A percentile compares a stretch with the other conserved stretches of the same genome.
Conservation (phyloP, 768 basidiomycete species). For the Galerina sulciceps region DNA sequence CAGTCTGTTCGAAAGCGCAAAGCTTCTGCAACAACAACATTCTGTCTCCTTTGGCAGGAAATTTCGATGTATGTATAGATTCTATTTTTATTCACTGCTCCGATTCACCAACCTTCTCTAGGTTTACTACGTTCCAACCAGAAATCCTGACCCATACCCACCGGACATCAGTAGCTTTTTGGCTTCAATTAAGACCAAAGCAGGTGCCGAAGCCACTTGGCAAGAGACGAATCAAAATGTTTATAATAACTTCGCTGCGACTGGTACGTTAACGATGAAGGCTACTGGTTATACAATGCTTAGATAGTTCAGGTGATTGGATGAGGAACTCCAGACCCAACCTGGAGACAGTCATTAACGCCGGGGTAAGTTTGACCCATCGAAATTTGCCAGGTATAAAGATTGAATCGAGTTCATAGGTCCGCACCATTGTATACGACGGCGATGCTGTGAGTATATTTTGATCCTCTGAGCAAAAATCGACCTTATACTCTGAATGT, state of each 20-base stretch:
- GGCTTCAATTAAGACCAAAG: conserved; percentile 32
- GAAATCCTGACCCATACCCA: conserved; percentile 52
- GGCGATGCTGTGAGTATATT: conserved; percentile 54
- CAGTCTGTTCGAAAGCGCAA: conserved; percentile 61
- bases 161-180: conserved; percentile 39
- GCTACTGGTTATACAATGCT: neutral
- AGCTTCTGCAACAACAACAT: conserved; percentile 62
- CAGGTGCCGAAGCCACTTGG: conserved; percentile 51
- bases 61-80: conserved; percentile 52
- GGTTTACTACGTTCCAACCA: conserved; percentile 51
- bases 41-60: conserved; percentile 54
- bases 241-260: conserved; percentile 48
- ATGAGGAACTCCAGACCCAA: conserved; percentile 53
- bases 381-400: neutral
- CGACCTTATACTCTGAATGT: neutral
- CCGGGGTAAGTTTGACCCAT: conserved; percentile 41
- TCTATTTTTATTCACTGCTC: neutral
- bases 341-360: conserved; percentile 61
- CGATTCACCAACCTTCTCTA: neutral
- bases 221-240: conserved; percentile 41
- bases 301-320: conserved; percentile 50
- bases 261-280: conserved; percentile 31
- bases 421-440: conserved; percentile 54
- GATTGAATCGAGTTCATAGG: conserved; percentile 18
- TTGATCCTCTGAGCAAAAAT: no score